Evolutionary conservation across 495 filamentous ascomycete genomes (phyloP), one percentile per base, ranked within the genome.

Genomic region (Chaetomium tenue): DNA sequence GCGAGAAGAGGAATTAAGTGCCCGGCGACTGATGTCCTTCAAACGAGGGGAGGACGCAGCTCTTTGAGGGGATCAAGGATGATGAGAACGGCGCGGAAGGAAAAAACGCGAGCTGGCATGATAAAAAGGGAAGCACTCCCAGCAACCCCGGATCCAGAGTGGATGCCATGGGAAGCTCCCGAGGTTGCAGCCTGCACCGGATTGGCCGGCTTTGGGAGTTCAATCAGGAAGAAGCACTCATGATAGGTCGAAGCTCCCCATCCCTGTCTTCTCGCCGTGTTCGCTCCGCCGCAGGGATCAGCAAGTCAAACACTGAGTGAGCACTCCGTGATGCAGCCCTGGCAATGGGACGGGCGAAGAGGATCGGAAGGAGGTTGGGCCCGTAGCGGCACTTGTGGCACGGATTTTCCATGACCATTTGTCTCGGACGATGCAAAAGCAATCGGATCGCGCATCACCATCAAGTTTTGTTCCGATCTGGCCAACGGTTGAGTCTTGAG

Each of bases 31-130:
- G 44, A 15, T 37, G 66, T 63, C 66, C 55, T 64, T 57, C 30
- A 55, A 75, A 61, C 73, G 73, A 75, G 68, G 73, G 63, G 54
- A 70, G 70, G 66, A 71, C 67, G 56, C 62, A 67, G 59, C 48
- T 60, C 59, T 60, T 60, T 58, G 62, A 58, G 42, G 40, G 54
- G 26, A 57, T 66, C 58, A 18, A 63, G 44, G 40, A 54, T n/a
- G 56, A 59, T 26, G 61, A 52, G 60, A 59, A 62, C 23, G 58
- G 66, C 50, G 58, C 23, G 23, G 28, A 57, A 64, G 48, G 60
- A 58, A 64, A 64, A 20, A 67, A 61, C 64, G 56, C 61, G 68
- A 64, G 33, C 58, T 44, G 63, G 59, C 58, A 28, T 52, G 55
- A 64, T 39, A 54, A 70, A 63, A 60, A 58, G 65, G 60, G 60